These are phyloP conservation scores for Blastobotrys aristatus DNA, from an alignment of 1,139 yeast genomes.

Conservation along the genomic window DNA sequence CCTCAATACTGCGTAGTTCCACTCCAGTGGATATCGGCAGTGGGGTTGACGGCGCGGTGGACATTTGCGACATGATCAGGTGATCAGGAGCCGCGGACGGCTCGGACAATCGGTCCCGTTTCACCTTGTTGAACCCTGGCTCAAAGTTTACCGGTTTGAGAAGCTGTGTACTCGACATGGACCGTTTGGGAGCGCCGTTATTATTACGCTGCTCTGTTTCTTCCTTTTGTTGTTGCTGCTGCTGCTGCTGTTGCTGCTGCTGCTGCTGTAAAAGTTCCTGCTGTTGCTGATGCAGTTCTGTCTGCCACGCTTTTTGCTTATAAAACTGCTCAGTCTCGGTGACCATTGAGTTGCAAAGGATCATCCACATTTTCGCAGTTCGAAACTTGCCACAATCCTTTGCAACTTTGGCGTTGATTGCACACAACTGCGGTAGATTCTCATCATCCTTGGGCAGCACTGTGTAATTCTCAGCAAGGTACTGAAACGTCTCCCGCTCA, in stretches of 20 bases:
- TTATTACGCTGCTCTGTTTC: not conserved
- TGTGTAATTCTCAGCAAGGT: slow-evolving; percentile 32
- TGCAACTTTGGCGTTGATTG: slow-evolving; percentile 56
- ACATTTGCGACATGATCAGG: not conserved
- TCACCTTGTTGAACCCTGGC: not conserved
- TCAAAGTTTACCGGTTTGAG: not conserved
- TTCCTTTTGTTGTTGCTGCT: not conserved
- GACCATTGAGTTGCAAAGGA: slow-evolving; percentile 52
- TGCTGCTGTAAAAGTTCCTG: not conserved
- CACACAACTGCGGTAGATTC: slow-evolving; percentile 49
- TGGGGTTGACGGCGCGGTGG: slow-evolving; percentile 9
- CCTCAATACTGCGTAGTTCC: slow-evolving; percentile 1
- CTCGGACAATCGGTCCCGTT: not conserved
- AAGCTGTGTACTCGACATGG: slow-evolving; percentile 2
- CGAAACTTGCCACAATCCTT: slow-evolving; percentile 48
- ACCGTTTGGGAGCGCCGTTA: not conserved
- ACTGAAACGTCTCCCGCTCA: slow-evolving; percentile 25
- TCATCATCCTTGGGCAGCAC: slow-evolving; percentile 44
- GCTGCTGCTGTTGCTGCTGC: slow-evolving; percentile 18
- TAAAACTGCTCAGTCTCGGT: slow-evolving; percentile 36
- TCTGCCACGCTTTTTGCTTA: not conserved
- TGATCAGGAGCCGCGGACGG: not conserved
- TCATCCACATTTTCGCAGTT: slow-evolving; percentile 66
- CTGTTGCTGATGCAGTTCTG: not conserved
- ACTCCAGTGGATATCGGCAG: slow-evolving; percentile 9